Base-by-base conservation (phyloP, 805 yeast species). In the Zygosaccharomyces bailii region DNA sequence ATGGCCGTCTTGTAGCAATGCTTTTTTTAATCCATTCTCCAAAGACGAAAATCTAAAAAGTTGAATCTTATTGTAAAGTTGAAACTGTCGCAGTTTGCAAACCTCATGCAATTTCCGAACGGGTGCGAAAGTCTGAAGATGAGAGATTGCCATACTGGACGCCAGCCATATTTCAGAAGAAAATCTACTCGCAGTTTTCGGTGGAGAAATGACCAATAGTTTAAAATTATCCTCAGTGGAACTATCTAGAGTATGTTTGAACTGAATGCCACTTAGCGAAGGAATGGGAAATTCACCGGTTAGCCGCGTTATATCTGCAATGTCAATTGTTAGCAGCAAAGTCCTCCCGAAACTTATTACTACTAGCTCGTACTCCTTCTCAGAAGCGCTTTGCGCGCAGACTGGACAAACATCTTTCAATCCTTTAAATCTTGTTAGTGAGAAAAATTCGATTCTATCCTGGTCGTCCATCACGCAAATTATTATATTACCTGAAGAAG, bases 351-450 rank as follows among this genome's bases (percentile, higher is more conserved):
- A 56, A 34, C 59, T 54, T n/a, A 52, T 48, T 2, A 57, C 47
- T n/a, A 49, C 33, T 4, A 57, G 30, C 16, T 45, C 37, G 34
- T 57, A 57, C 17, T 31, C 32, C 9, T 34, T 27, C 7, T 11
- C 34, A 17, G 25, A n/a, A 3, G 33, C 33, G 23, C 19, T 21
- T 25, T 43, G 46, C 9, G 31, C 25, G n/a, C 30, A 14, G 5
- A 48, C 46, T 13, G 52, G 42, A 16, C 51, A 49, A n/a, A 59
- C 44, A 10, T 48, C 25, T 34, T 42, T 51, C n/a, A 59, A 32
- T 1, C 65, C 65, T 45, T 60, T 61, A 23, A 61, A 59, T 34
- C 63, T 54, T 14, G 65, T 56, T 17, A 61, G 39, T 2, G 55
- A 45, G 36, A 48, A 52, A 18, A 59, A 53, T 16, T 39, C 42